phyloP scores from a whole-genome alignment of 2,329 filamentous ascomycete species.

The Pseudomassariella vexata region DNA sequence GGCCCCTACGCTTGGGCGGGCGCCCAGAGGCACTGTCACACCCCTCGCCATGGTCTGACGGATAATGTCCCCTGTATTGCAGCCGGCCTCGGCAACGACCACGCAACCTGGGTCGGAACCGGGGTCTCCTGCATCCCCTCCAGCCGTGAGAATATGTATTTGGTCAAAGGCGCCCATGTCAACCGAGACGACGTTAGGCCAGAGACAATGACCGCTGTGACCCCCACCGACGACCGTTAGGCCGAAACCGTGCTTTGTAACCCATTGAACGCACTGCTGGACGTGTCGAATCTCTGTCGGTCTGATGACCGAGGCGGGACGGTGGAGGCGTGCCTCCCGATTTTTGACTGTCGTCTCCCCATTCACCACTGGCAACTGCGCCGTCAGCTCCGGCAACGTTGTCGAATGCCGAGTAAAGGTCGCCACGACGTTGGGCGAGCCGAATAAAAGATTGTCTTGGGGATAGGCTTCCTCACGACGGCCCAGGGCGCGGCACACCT shows the following conservation, averaged over 20 bases:
- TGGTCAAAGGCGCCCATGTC: slow-evolving; percentile 53
- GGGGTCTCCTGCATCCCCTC: slow-evolving; percentile 13
- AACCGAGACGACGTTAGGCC: slow-evolving; percentile 45
- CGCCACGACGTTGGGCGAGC: slow-evolving; percentile 28
- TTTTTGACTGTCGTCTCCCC: slow-evolving; percentile 29
- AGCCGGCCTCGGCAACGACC: slow-evolving; percentile 49
- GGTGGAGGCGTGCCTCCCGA: slow-evolving; percentile 37
- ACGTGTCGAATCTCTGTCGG: slow-evolving; percentile 43
- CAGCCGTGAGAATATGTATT: slow-evolving; percentile 33
- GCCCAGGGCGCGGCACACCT: slow-evolving; percentile 43
- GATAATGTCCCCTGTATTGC: slow-evolving; percentile 50
- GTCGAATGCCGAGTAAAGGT: slow-evolving; percentile 2
- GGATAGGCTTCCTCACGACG: slow-evolving; percentile 28
- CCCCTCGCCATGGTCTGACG: slow-evolving; percentile 35
- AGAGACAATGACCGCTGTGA: slow-evolving; percentile 54
- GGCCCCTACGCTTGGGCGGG: slow-evolving; percentile 57
- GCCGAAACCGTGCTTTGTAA: slow-evolving; percentile 34
- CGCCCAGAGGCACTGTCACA: slow-evolving; percentile 52
- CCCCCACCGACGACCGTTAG: slow-evolving; percentile 52
- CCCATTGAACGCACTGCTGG: slow-evolving; percentile 52
- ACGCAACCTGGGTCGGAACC: slow-evolving; percentile 22
- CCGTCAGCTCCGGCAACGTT: not conserved
- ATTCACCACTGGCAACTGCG: not conserved
- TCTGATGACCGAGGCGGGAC: slow-evolving; percentile 35
- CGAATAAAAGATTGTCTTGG: slow-evolving; percentile 40